Evolutionary conservation across 2,329 filamentous ascomycete genomes (phyloP).

Genomic region (Colletotrichum echinochloae): DNA sequence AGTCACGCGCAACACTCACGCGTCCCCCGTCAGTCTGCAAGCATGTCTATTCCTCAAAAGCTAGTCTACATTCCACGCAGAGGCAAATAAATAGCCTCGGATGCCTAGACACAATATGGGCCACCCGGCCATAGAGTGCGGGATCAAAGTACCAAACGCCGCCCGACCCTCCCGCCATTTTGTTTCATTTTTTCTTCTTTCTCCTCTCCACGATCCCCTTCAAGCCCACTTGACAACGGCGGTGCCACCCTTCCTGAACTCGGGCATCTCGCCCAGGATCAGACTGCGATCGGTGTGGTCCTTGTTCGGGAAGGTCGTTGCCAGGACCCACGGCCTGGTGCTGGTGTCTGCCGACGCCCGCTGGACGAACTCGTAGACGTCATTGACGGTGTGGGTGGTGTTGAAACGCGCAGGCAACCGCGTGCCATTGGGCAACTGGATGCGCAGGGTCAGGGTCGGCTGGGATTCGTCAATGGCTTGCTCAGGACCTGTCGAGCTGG

Average conservation of each 20-base stretch:
- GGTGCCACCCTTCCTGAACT: constrained; percentile 75
- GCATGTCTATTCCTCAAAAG: constrained; percentile 31
- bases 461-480: constrained; percentile 69
- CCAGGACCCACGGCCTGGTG: constrained; percentile 76
- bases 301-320: constrained; percentile 86
- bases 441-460: constrained; percentile 77
- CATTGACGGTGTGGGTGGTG: constrained; percentile 79
- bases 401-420: constrained; percentile 86
- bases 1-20: background rate
- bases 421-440: constrained; percentile 83
- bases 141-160: constrained; percentile 39
- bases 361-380: constrained; percentile 81
- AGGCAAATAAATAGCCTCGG: constrained; percentile 28
- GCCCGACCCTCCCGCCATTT: constrained; percentile 16
- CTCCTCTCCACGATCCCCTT: background rate
- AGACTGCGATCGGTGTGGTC: constrained; percentile 77
- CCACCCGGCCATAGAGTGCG: background rate
- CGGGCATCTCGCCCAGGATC: constrained; percentile 69
- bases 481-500: constrained; percentile 48
- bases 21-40: background rate
- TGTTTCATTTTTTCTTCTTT: background rate
- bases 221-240: constrained; percentile 71
- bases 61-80: constrained; percentile 37
- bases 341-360: constrained; percentile 69
- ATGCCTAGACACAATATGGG: constrained; percentile 13